Percentiles rank a stretch among this genome's conserved stretches.
phyloP scores from a whole-genome alignment of 352 stramenopile genomes.

The Phytophthora sp. region DNA sequence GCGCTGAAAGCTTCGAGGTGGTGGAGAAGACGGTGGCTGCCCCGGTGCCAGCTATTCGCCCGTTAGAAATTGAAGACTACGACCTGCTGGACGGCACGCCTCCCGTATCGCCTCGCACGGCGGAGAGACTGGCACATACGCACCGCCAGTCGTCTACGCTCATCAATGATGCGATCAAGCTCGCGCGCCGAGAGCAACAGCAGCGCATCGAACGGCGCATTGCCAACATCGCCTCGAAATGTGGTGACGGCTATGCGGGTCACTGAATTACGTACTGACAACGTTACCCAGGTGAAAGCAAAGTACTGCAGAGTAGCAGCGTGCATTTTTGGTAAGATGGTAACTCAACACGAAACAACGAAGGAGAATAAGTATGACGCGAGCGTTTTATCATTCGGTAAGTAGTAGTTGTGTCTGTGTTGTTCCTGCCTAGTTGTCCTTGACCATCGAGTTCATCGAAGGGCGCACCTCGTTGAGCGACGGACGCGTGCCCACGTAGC shows the following conservation, averaged over 20 bases:
- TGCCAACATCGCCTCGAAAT: conserved; percentile 53
- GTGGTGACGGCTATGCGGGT: conserved; percentile 38
- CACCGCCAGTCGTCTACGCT: conserved; percentile 43
- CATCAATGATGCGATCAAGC: conserved; percentile 60
- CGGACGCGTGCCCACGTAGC: conserved; percentile 37
- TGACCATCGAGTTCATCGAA: conserved; percentile 52
- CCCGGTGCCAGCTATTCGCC: conserved; percentile 16
- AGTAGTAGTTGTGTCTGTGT: neutral
- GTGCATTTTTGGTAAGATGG: conserved; percentile 18
- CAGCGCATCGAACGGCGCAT: conserved; percentile 68
- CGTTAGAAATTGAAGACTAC: conserved; percentile 25
- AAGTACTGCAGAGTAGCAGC: neutral
- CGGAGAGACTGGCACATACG: conserved; percentile 32
- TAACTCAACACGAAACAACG: conserved; percentile 6
- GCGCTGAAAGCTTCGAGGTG: conserved; percentile 52
- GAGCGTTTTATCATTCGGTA: conserved; percentile 23
- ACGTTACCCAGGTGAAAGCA: neutral
- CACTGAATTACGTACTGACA: conserved; percentile 18
- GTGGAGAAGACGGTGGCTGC: conserved; percentile 25
- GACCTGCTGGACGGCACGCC: conserved; percentile 35
- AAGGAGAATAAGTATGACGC: conserved; percentile 26
- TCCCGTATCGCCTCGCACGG: conserved; percentile 37
- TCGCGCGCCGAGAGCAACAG: conserved; percentile 56
- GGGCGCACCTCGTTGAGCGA: conserved; percentile 55
- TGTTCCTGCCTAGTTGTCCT: conserved; percentile 24